Evolutionary conservation across 805 yeast genomes (phyloP).

Genomic region (Ogataea glucozyma): DNA sequence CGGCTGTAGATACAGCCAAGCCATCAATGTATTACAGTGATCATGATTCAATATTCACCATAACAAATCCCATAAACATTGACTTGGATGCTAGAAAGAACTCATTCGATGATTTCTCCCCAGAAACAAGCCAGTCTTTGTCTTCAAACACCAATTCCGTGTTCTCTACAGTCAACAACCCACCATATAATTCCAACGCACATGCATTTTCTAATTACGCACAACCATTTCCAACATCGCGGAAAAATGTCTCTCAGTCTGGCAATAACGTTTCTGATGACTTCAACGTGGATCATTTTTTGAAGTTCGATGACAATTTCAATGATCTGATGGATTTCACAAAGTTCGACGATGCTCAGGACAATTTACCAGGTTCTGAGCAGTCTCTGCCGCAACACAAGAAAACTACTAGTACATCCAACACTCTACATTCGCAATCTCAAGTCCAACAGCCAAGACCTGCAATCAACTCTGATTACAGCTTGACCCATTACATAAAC

Average conservation of each 20-base stretch:
- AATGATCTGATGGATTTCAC: slow-evolving; percentile 33
- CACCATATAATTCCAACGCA: slow-evolving; percentile 8
- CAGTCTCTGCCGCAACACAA: neutral
- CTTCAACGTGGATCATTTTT: slow-evolving; percentile 35
- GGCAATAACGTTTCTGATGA: slow-evolving; percentile 22
- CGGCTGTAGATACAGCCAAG: slow-evolving; percentile 5
- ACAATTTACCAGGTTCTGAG: neutral
- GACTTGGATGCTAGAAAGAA: slow-evolving; percentile 22
- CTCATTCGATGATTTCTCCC: slow-evolving; percentile 26
- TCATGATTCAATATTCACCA: slow-evolving; percentile 17
- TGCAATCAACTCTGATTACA: slow-evolving; percentile 18
- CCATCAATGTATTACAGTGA: slow-evolving; percentile 15
- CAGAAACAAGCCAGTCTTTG: slow-evolving; percentile 30
- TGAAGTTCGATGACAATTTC: slow-evolving; percentile 33
- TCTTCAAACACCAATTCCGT: slow-evolving; percentile 28
- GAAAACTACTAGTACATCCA: neutral
- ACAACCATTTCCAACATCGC: neutral
- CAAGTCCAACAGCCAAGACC: slow-evolving; percentile 1
- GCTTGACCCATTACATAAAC: slow-evolving; percentile 34
- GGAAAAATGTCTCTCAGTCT: slow-evolving; percentile 4
- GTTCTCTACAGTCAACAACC: slow-evolving; percentile 18
- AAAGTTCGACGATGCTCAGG: slow-evolving; percentile 24
- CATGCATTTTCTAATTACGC: no score
- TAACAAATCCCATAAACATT: slow-evolving; percentile 29
- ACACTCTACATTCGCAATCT: slow-evolving; percentile 3